Evolutionary conservation across 2,329 filamentous ascomycete species (phyloP).

Genomic region (Coleophoma crateriformis): DNA sequence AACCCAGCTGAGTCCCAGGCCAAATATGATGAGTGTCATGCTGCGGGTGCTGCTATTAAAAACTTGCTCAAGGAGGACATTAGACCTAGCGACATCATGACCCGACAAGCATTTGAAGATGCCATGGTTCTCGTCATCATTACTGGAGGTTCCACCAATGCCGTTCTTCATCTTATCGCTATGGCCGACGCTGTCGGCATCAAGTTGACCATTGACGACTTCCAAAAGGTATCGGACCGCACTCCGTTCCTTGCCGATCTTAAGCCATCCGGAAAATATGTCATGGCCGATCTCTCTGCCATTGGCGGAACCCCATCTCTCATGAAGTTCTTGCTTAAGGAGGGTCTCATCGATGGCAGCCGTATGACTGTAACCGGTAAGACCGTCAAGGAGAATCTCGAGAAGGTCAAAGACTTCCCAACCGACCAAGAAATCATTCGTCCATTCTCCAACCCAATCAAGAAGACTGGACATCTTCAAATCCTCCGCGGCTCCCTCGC

Average conservation of each 20-base stretch:
- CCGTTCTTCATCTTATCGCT: slow-evolving; percentile 78
- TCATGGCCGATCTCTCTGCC: slow-evolving; percentile 51
- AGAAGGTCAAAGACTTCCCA: slow-evolving; percentile 57
- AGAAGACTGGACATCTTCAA: slow-evolving; percentile 66
- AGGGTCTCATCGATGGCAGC: slow-evolving; percentile 52
- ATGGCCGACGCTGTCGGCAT: slow-evolving; percentile 78
- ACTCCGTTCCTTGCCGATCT: slow-evolving; percentile 77
- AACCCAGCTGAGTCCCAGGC: slow-evolving; percentile 68
- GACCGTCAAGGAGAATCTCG: slow-evolving; percentile 52
- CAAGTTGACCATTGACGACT: slow-evolving; percentile 80
- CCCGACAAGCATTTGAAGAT: slow-evolving; percentile 75
- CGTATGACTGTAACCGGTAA: slow-evolving; percentile 56
- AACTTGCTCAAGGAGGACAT: slow-evolving; percentile 73
- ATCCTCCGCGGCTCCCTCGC: slow-evolving; percentile 66
- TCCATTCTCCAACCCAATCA: slow-evolving; percentile 64
- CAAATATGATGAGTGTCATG: slow-evolving; percentile 69
- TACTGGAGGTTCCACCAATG: slow-evolving; percentile 80
- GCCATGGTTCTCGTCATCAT: slow-evolving; percentile 81
- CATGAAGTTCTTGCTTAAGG: slow-evolving; percentile 51
- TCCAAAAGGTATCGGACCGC: slow-evolving; percentile 75
- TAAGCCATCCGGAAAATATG: slow-evolving; percentile 68
- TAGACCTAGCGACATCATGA: slow-evolving; percentile 71
- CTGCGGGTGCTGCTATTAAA: slow-evolving; percentile 67
- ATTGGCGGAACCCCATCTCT: slow-evolving; percentile 53
- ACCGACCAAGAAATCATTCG: slow-evolving; percentile 65